These are phyloP conservation scores for Candolleomyces eurysporus DNA, from an alignment of 768 basidiomycete genomes.

Conservation along the genomic window DNA sequence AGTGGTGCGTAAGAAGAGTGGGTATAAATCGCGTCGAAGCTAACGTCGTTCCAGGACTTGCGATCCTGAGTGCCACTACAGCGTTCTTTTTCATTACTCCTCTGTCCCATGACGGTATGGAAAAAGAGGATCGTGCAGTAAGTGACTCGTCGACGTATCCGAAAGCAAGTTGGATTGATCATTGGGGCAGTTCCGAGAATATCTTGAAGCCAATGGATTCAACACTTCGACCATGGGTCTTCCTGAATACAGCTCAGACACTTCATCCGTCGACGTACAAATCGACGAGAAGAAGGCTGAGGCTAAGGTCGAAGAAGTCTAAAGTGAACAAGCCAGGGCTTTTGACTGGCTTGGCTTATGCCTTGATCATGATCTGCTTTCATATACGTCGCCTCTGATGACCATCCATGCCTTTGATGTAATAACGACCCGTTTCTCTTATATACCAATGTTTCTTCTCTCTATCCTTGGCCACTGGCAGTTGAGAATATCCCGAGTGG, in stretches of 20 bases:
- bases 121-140: slow-evolving; percentile 66
- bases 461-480: too few species aligned
- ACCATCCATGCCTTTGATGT: too few species aligned
- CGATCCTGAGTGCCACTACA: slow-evolving; percentile 72
- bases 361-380: too few species aligned
- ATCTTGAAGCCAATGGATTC: slow-evolving; percentile 76
- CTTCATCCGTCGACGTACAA: slow-evolving; percentile 18
- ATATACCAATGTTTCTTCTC: too few species aligned
- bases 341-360: too few species aligned
- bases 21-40: background rate
- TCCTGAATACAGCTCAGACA: slow-evolving; percentile 20
- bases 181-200: slow-evolving; percentile 68
- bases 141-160: slow-evolving; percentile 16
- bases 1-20: slow-evolving; percentile 45
- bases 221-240: slow-evolving; percentile 76
- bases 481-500: too few species aligned
- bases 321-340: background rate
- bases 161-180: background rate
- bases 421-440: too few species aligned
- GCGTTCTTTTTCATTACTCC: slow-evolving; percentile 74
- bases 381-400: too few species aligned
- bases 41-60: slow-evolving; percentile 47
- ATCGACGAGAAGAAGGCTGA: slow-evolving; percentile 19
- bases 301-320: background rate
- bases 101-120: slow-evolving; percentile 76